phyloP scores from a whole-genome alignment of 495 filamentous ascomycete species.

The Xylaria grammica region DNA sequence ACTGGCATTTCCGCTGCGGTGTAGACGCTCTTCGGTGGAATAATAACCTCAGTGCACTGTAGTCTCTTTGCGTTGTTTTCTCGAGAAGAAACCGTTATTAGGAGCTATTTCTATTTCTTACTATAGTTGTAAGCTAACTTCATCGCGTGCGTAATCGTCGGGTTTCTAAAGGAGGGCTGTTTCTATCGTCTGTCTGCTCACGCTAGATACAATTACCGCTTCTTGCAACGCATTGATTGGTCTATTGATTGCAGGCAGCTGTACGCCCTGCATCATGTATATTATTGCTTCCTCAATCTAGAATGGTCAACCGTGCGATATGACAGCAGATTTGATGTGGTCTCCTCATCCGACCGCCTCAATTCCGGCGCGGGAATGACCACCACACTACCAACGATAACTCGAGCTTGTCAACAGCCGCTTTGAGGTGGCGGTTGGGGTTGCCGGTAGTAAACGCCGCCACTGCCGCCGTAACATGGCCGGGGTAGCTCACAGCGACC shows the following conservation, averaged over 20 bases:
- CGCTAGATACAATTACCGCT: not conserved
- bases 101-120: not conserved
- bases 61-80: not conserved
- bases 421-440: not conserved
- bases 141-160: conserved; percentile 1
- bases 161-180: not conserved
- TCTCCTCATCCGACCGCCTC: conserved; percentile 4
- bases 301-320: conserved; percentile 3
- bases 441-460: not conserved
- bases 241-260: conserved; percentile 18
- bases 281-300: not conserved
- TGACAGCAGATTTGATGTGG: not conserved
- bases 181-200: conserved; percentile 6
- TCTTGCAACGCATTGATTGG: conserved; percentile 4
- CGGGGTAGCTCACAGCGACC: not conserved
- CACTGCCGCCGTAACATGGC: conserved; percentile 7
- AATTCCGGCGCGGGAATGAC: conserved; percentile 8
- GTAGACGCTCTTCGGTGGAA: not conserved
- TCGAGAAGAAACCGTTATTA: not conserved
- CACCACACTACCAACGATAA: conserved; percentile 6
- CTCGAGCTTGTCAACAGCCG: not conserved
- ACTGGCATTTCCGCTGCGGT: conserved; percentile 14
- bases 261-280: conserved; percentile 18
- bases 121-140: not conserved
- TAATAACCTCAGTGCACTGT: no score